These are phyloP conservation scores for Saccharum spontaneum DNA, from an alignment of 176 grass and related monocot genomes.

Conservation along the genomic window DNA sequence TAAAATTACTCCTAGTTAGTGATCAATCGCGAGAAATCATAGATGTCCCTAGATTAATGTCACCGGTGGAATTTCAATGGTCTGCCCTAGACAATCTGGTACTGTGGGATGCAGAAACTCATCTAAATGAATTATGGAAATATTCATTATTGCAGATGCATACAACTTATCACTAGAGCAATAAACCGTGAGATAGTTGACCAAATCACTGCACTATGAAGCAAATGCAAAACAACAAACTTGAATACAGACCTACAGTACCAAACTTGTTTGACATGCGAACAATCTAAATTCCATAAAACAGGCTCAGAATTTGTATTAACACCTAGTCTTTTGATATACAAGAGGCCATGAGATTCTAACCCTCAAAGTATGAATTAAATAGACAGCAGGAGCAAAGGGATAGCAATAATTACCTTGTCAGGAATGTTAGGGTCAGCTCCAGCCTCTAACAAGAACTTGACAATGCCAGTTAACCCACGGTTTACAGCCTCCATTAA, in stretches of 20 bases:
- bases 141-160: neutral
- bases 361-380: neutral
- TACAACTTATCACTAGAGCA: neutral
- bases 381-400: neutral
- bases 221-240: neutral
- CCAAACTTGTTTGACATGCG: neutral
- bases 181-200: neutral
- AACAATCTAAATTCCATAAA: neutral
- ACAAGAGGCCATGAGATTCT: neutral
- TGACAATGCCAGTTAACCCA: constrained; percentile 36
- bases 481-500: constrained; percentile 16
- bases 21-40: neutral
- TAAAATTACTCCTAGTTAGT: neutral
- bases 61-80: neutral
- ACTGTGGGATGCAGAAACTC: neutral
- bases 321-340: too few relatives aligned
- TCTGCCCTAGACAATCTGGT: neutral
- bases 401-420: constrained; percentile 11
- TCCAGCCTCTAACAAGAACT: constrained; percentile 45
- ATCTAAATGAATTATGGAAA: neutral
- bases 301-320: neutral
- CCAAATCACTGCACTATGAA: neutral
- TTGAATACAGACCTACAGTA: neutral
- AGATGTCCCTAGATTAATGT: neutral
- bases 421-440: constrained; percentile 47